Percentiles rank a stretch among this genome's conserved stretches.
These are phyloP conservation scores for Fragilariopsis cylindrus DNA, from an alignment of 108 stramenopile genomes.

Conservation along the genomic window DNA sequence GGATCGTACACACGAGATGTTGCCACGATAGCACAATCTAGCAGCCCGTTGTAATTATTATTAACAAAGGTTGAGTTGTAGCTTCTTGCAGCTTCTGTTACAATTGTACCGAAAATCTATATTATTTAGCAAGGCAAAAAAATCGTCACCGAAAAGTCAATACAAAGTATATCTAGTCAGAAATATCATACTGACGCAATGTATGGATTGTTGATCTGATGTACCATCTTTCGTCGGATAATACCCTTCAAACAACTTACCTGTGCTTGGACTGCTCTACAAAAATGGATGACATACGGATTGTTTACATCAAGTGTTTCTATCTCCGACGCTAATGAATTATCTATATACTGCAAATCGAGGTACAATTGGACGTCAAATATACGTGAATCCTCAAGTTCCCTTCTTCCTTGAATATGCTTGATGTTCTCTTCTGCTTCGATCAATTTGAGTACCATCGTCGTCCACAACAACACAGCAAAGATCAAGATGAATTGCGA, in stretches of 20 bases:
- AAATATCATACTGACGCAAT: background rate
- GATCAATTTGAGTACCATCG: background rate
- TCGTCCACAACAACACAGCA: background rate
- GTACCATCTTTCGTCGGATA: background rate
- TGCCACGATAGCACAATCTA: conserved; percentile 10
- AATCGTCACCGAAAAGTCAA: background rate
- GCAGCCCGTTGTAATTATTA: background rate
- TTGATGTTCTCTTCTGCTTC: background rate
- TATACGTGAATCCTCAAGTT: background rate
- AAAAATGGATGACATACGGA: background rate
- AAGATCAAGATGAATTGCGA: background rate
- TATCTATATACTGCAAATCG: conserved; percentile 29
- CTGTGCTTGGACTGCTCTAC: conserved; percentile 22
- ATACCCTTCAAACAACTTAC: conserved; percentile 13
- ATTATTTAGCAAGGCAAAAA: background rate
- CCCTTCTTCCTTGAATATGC: background rate
- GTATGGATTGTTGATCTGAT: background rate
- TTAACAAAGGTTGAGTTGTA: conserved; percentile 19
- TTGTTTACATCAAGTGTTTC: conserved; percentile 6
- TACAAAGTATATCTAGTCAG: background rate
- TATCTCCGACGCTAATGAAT: background rate
- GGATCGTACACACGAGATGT: conserved; percentile 25
- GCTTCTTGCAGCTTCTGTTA: background rate
- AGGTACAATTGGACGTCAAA: conserved; percentile 25
- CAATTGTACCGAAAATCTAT: conserved; percentile 24